These are phyloP conservation scores for Globisporangium nunn DNA, from an alignment of 352 stramenopile genomes.

Conservation along the genomic window DNA sequence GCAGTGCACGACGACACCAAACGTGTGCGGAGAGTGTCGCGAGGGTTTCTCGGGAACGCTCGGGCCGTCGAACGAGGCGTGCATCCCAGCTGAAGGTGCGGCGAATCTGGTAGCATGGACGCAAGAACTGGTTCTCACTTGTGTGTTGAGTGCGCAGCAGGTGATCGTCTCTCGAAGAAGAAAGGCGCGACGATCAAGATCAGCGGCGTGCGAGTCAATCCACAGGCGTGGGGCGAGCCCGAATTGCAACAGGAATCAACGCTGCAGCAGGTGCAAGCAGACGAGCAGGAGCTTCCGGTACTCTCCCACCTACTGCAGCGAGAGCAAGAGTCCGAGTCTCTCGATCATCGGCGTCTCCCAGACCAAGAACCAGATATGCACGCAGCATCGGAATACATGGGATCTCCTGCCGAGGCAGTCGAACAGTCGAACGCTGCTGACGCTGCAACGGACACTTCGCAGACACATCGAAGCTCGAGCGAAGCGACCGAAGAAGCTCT, in stretches of 20 bases:
- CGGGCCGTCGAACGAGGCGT: constrained; percentile 37
- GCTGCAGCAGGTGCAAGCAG: not conserved
- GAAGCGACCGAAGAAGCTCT: no score
- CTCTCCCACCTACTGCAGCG: not conserved
- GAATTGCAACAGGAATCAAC: not conserved
- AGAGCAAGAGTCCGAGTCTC: not conserved
- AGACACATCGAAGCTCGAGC: no score
- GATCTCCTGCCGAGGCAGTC: no score
- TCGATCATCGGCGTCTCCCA: not conserved
- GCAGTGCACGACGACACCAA: constrained; percentile 39
- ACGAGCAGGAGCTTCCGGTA: not conserved
- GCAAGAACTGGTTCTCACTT: not conserved
- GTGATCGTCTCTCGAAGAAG: not conserved
- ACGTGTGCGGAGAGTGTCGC: constrained; percentile 67
- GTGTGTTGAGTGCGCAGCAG: not conserved
- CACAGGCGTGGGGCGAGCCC: constrained; percentile 7
- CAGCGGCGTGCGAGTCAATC: constrained; percentile 58
- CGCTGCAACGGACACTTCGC: no score
- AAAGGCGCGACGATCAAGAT: constrained; percentile 42
- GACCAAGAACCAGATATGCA: not conserved
- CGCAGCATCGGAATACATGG: no score
- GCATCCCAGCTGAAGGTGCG: constrained; percentile 7
- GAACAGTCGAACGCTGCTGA: no score
- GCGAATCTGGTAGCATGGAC: not conserved
- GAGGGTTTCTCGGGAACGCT: constrained; percentile 31